A percentile compares a stretch with the other conserved stretches of the same genome.
Evolutionary conservation across 1,284 basidiomycete genomes (phyloP).

Genomic region (Cryptococcus deneoformans): DNA sequence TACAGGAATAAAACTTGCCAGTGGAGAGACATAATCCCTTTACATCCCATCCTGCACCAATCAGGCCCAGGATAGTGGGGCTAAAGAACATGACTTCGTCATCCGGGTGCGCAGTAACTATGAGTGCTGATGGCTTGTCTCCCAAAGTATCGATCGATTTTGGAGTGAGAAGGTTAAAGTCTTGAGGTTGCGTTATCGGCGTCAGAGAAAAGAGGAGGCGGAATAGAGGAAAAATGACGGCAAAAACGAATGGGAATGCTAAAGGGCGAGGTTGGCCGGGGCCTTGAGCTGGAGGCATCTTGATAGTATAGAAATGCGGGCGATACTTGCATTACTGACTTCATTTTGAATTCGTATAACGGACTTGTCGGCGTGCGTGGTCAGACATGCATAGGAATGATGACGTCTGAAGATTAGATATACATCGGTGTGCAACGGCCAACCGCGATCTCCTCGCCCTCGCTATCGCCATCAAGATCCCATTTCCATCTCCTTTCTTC

Average conservation of each 20-base stretch:
- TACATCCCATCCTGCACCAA: constrained; percentile 36
- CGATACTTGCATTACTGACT: too few relatives aligned
- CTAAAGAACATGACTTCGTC: constrained; percentile 81
- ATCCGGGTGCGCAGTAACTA: constrained; percentile 51
- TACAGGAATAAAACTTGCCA: constrained; percentile 33
- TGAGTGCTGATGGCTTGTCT: constrained; percentile 34
- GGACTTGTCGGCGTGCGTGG: too few relatives aligned
- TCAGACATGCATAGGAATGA: too few relatives aligned
- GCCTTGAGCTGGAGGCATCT: neutral
- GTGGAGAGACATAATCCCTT: constrained; percentile 53
- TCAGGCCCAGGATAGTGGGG: constrained; percentile 40
- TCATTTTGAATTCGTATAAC: too few relatives aligned
- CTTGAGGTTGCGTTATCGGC: neutral
- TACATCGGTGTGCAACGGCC: too few relatives aligned
- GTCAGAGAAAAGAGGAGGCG: neutral
- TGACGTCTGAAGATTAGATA: too few relatives aligned
- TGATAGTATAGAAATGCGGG: too few relatives aligned
- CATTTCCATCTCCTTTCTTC: too few relatives aligned
- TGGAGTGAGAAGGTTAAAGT: neutral
- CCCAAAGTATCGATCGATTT: neutral
- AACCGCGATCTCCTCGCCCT: too few relatives aligned
- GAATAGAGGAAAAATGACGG: constrained; percentile 6
- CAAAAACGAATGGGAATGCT: constrained; percentile 4
- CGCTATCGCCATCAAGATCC: too few relatives aligned
- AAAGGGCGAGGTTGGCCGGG: neutral